Conservation (phyloP, 2,329 filamentous ascomycete genomes). For the Fonsecaea erecta region DNA sequence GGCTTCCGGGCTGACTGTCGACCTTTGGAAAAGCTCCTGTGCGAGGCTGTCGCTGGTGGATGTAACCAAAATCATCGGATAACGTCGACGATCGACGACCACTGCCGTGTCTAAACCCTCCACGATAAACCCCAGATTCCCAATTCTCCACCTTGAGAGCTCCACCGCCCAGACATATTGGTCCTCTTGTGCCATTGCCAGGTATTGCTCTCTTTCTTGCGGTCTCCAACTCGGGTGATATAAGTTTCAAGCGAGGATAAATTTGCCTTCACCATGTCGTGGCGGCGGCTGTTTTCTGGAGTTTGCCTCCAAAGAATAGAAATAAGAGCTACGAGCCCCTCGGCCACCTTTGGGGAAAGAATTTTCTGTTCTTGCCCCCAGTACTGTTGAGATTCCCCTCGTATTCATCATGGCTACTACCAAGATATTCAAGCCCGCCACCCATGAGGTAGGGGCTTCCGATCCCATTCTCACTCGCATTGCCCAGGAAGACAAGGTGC, state of each 20-base stretch:
- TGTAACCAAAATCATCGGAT: conserved; percentile 2
- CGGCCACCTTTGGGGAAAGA: not conserved
- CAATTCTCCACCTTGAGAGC: conserved; percentile 5
- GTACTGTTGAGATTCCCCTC: not conserved
- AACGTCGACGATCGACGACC: conserved; percentile 3
- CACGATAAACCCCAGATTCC: conserved; percentile 12
- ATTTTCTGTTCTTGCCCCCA: not conserved
- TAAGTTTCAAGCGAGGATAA: conserved; percentile 7
- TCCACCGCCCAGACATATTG: not conserved
- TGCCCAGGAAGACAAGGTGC: conserved; percentile 44
- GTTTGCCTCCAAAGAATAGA: not conserved
- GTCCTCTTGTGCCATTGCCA: not conserved
- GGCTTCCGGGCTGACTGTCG: conserved; percentile 14
- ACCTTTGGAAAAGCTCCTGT: not conserved
- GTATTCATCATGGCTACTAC: conserved; percentile 11
- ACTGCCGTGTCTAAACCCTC: not conserved
- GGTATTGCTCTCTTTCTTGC: not conserved
- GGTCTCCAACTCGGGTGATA: conserved; percentile 4
- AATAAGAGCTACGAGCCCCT: conserved; percentile 7
- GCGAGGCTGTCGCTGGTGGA: conserved; percentile 11
- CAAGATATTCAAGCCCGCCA: conserved; percentile 21
- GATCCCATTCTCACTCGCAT: conserved; percentile 30
- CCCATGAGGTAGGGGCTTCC: conserved; percentile 21
- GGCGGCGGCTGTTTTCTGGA: conserved; percentile 3
- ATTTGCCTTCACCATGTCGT: conserved; percentile 13